These are phyloP conservation scores for Coelastrella sp. DNA, from an alignment of 139 green algal species.

Conservation along the genomic window DNA sequence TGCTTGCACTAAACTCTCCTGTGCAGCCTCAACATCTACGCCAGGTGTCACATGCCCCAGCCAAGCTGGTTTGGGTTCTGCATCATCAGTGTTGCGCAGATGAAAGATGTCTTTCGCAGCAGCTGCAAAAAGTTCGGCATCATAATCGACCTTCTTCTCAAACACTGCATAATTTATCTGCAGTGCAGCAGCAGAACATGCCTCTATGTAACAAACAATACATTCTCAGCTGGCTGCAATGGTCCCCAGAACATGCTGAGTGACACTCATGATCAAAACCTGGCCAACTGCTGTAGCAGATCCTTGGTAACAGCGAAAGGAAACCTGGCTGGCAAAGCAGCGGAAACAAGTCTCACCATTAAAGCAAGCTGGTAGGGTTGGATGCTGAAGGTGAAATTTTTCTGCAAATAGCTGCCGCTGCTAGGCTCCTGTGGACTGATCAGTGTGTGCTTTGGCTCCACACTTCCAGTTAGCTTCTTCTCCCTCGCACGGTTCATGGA, in stretches of 20 bases:
- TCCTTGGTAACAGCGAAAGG: neutral
- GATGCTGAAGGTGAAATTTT: neutral
- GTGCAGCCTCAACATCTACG: neutral
- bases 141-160: neutral
- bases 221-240: neutral
- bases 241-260: too few relatives aligned
- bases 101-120: neutral
- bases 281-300: too few relatives aligned
- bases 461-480: neutral
- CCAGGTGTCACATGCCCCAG: too few relatives aligned
- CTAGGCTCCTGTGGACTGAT: neutral
- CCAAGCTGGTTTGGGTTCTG: too few relatives aligned
- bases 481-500: neutral
- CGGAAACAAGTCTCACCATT: neutral
- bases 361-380: neutral
- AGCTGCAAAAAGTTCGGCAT: neutral
- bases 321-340: neutral
- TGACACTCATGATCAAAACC: too few relatives aligned
- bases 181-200: neutral
- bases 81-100: neutral
- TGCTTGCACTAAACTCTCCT: neutral
- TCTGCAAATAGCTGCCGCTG: neutral
- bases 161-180: neutral
- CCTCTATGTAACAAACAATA: neutral
- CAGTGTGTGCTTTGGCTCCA: neutral